Evolutionary conservation across 768 basidiomycete genomes (phyloP).

Genomic region (Sarcodon aspratus): DNA sequence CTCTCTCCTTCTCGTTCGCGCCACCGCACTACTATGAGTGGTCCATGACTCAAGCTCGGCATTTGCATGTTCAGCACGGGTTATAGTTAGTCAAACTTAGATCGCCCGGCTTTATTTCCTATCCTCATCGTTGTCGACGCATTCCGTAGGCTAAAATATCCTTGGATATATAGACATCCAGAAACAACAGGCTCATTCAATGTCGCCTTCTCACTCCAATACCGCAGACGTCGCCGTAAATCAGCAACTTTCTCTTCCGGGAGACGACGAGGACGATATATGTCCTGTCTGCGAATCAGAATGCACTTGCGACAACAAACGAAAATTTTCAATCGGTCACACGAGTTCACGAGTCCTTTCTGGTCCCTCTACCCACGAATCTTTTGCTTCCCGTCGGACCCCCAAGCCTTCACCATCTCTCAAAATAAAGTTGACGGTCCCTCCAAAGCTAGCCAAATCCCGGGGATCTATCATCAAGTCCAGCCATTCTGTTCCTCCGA

Average conservation of each 20-base stretch:
- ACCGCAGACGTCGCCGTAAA: slow-evolving; percentile 37
- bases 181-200: slow-evolving; percentile 45
- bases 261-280: slow-evolving; percentile 76
- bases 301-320: slow-evolving; percentile 63
- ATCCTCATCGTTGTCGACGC: too few species aligned
- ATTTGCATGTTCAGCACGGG: too few species aligned
- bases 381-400: slow-evolving; percentile 15
- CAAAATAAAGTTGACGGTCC: slow-evolving; percentile 68
- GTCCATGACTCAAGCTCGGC: too few species aligned
- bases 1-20: too few species aligned
- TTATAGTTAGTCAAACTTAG: too few species aligned
- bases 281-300: slow-evolving; percentile 88
- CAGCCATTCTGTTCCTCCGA: slow-evolving; percentile 6
- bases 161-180: slow-evolving; percentile 19
- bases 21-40: too few species aligned
- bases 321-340: slow-evolving; percentile 13
- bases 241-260: slow-evolving; percentile 4
- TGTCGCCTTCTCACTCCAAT: slow-evolving; percentile 62
- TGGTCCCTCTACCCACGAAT: slow-evolving; percentile 16
- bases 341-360: too few species aligned
- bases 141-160: too few species aligned
- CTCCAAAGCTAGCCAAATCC: slow-evolving; percentile 27
- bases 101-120: too few species aligned
- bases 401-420: slow-evolving; percentile 27
- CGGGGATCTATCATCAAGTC: slow-evolving; percentile 3